Evolutionary conservation across 2,329 filamentous ascomycete species (phyloP), one percentile per base, ranked within the genome.

Genomic region (Aspergillus glaucus): DNA sequence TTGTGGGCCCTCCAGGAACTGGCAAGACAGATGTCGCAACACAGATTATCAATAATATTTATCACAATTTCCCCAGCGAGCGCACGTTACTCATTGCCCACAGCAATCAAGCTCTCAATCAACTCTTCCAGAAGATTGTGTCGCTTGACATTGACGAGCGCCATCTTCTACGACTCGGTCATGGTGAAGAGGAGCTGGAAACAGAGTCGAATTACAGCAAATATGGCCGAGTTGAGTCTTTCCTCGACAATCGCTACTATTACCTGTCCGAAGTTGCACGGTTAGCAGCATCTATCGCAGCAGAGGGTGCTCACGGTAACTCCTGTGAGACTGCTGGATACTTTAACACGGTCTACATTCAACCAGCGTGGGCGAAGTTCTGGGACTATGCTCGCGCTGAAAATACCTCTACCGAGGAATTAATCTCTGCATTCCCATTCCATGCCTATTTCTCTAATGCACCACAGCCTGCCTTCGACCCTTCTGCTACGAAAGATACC

Each of bases 11-110:
- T 47, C 93, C 93, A 6, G 93, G 93, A 47, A 98, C 93, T 6
- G 93, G 94, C 54, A 98, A 98, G 75, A 98, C 93, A n/a, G 93
- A 98, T 69, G 93, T 98, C 46, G 91, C 90, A 43, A 96, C 92
- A 4, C 93, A 98, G 68, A 94, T 97, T 65, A 98, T 98, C 72
- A 96, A 88, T 74, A 96, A 97, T 67, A 87, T 98, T 59, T 98
- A 98, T 65, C 92, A 97, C 75, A 95, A 97, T 70, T 98, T 96
- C 65, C 91, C 93, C 6, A 78, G 85, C 55, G 90, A 98, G 68
- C 86, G 89, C 59, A 98, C 93, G 0, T 75, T 98, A 15, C 81
- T 98, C 37, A 83, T 98, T 55, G 93, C 93, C 4, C 93, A 98
- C 68, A 97, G 92, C 70, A 98, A 98, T 64, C 94, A 98, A 68